Evolutionary conservation across 306 rosid species (phyloP), one percentile per base, ranked within the genome.

Genomic region (Trifolium fragiferum): DNA sequence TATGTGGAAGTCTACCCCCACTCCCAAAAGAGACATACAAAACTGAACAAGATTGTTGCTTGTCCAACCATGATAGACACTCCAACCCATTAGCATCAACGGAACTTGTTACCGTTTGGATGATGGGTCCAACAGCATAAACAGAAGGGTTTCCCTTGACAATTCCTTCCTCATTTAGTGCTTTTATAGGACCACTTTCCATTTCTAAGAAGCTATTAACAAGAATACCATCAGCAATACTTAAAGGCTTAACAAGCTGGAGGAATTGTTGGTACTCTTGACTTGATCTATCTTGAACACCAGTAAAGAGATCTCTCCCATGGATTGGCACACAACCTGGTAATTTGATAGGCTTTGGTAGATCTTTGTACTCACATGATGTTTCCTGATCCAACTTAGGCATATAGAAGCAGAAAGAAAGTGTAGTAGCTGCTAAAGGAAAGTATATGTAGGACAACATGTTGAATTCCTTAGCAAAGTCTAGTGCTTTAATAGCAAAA

Each of bases 271-370:
- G 18, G 13, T 51, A 51, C 8, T 11, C 10, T 3, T 18, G 25
- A 51, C 25, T 51, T 8, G 58, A 51, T 7, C 75, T 35, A 10
- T 64, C 84, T 62, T 41, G 59, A 46, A 11, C 21, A 35, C 0
- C 44, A 14, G 2, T 9, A 3, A 4, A 10, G 13, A 81, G 41
- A 65, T 81, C 84, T 0, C 19, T 6, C 0, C 81, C 70, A 6
- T 54, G 81, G 32, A 81, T 6, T 0, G 81, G 72, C 0, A 76
- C 41, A 23, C 78, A 69, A 10, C 80, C 84, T 1, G 81, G 81
- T 23, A 70, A 12, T 25, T 30, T 3, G 13, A 81, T 20, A 7
- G 64, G 75, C 3, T 59, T 6, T 3, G 41, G 41, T 2, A 77
- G 2, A 25, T 69, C 76, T 77, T 10, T 46, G 32, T 59, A 77